Evolutionary conservation across 116 monocot genomes (phyloP).

Genomic region (Iris pallida): DNA sequence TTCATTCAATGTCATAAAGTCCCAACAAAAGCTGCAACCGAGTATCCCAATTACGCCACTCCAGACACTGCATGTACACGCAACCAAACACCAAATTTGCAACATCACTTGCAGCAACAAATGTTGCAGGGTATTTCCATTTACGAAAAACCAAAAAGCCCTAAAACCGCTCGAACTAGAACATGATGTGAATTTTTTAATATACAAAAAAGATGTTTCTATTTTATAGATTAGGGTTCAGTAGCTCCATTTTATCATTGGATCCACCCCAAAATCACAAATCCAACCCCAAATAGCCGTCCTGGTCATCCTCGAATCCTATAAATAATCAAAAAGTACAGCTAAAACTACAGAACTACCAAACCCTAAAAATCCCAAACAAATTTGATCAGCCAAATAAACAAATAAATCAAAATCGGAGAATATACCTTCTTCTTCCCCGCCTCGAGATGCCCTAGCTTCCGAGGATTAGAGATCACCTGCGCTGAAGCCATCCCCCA

Average conservation of each 20-base stretch:
- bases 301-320: background rate
- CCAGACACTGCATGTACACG: no score
- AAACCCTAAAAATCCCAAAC: background rate
- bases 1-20: no score
- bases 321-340: no score
- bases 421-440: constrained; percentile 45
- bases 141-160: no score
- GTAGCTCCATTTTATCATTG: background rate
- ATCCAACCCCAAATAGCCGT: background rate
- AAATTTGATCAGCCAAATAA: background rate
- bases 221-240: background rate
- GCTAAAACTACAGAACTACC: background rate
- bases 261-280: background rate
- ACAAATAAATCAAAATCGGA: background rate
- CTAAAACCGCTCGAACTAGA: no score
- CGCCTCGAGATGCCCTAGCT: constrained; percentile 39
- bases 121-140: no score
- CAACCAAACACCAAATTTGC: no score
- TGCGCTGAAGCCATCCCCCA: constrained; percentile 40
- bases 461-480: constrained; percentile 31
- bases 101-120: no score
- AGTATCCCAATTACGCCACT: no score
- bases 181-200: no score
- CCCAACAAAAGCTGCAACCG: no score
- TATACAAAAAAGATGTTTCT: background rate